These are phyloP conservation scores for Lepidium didymum DNA, from an alignment of 345 rosid genomes.

Conservation along the genomic window DNA sequence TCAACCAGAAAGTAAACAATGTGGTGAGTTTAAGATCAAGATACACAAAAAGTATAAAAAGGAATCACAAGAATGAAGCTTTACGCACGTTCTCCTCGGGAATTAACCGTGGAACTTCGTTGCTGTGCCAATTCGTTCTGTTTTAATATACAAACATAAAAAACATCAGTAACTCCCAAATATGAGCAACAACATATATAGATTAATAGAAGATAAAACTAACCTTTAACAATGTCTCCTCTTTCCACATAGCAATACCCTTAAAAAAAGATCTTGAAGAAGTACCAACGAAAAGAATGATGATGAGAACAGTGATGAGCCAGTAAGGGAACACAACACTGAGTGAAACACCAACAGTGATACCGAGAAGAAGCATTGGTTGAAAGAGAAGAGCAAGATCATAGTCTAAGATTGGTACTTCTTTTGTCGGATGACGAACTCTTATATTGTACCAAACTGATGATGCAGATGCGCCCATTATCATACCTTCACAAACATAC, in stretches of 20 bases:
- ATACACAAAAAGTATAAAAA: not conserved
- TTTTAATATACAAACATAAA: not conserved
- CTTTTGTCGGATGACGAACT: constrained; percentile 78
- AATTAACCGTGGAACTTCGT: constrained; percentile 38
- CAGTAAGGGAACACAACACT: constrained; percentile 96
- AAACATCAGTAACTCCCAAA: not conserved
- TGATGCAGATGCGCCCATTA: constrained; percentile 92
- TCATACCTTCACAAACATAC: constrained; percentile 62
- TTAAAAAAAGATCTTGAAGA: constrained; percentile 78
- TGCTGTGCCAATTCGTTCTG: constrained; percentile 64
- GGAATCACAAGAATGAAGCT: not conserved
- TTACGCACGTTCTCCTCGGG: constrained; percentile 77
- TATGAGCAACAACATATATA: not conserved
- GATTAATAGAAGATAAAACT: not conserved
- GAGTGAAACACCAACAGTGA: constrained; percentile 79
- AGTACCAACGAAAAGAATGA: constrained; percentile 78
- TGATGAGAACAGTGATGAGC: constrained; percentile 90
- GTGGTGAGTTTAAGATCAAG: not conserved
- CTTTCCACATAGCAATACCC: constrained; percentile 87
- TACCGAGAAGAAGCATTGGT: constrained; percentile 92
- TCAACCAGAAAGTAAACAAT: not conserved
- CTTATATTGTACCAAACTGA: constrained; percentile 91
- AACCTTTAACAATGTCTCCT: constrained; percentile 73
- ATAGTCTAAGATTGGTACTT: constrained; percentile 84
- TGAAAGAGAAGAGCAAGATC: constrained; percentile 87